phyloP scores from a whole-genome alignment of 176 grass and related monocot species.

The Oryza rufipogon region DNA sequence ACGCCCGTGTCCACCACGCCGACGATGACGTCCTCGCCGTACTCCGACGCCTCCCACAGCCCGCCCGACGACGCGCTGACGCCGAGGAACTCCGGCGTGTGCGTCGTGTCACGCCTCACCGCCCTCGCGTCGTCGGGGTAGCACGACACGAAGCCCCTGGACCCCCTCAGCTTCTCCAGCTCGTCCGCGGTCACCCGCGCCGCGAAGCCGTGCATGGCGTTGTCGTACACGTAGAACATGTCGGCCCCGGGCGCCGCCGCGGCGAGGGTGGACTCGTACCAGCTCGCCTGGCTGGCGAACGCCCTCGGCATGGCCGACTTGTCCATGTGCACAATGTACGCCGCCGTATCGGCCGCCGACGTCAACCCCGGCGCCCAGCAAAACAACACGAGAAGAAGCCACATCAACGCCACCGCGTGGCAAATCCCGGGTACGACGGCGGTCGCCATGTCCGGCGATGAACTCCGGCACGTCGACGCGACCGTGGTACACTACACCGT shows the following conservation, averaged over 20 bases:
- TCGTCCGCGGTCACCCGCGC: constrained; percentile 39
- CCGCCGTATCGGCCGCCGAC: constrained; percentile 1
- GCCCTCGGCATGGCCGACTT: constrained; percentile 70
- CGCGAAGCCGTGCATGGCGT: constrained; percentile 72
- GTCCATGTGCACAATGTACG: constrained; percentile 91
- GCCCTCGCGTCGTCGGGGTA: constrained; percentile 56
- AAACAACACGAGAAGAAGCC: background rate
- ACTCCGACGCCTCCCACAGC: constrained; percentile 46
- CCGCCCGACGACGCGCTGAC: constrained; percentile 18
- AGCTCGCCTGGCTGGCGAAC: constrained; percentile 53
- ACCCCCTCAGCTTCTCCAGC: constrained; percentile 41
- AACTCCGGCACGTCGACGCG: background rate
- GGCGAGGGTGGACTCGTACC: constrained; percentile 68
- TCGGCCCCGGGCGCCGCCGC: background rate
- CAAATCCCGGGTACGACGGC: background rate
- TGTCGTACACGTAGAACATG: constrained; percentile 71
- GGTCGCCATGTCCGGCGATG: background rate
- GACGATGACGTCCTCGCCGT: constrained; percentile 75
- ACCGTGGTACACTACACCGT: too few species aligned
- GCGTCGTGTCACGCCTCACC: constrained; percentile 69
- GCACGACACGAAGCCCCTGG: constrained; percentile 65
- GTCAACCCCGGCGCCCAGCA: background rate
- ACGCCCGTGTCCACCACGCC: constrained; percentile 75
- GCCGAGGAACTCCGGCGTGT: constrained; percentile 77
- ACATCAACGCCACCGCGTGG: background rate